phyloP scores from a whole-genome alignment of 2,329 filamentous ascomycete genomes.

The Gremmenia infestans region DNA sequence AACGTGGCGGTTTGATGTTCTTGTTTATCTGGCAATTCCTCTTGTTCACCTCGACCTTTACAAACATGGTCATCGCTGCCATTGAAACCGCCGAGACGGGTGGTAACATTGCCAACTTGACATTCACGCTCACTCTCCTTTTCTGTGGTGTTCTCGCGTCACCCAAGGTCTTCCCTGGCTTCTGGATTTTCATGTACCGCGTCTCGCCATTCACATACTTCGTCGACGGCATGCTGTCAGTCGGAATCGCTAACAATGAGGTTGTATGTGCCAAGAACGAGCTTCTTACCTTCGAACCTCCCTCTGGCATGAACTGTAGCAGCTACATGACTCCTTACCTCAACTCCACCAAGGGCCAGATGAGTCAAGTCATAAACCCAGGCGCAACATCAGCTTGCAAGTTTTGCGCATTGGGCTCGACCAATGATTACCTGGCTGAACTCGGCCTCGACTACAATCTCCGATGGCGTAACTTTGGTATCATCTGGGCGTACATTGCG shows the following conservation, averaged over 20 bases:
- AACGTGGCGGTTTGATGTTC: slow-evolving; percentile 74
- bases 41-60: slow-evolving; percentile 77
- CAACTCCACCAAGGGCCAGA: not conserved
- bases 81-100: slow-evolving; percentile 69
- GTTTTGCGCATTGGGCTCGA: slow-evolving; percentile 47
- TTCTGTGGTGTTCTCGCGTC: slow-evolving; percentile 48
- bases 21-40: slow-evolving; percentile 70
- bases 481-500: slow-evolving; percentile 39
- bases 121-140: slow-evolving; percentile 66
- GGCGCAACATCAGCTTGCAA: slow-evolving; percentile 45
- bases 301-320: slow-evolving; percentile 50
- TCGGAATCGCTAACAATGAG: slow-evolving; percentile 59
- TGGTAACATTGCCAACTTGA: slow-evolving; percentile 68
- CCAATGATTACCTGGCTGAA: slow-evolving; percentile 44
- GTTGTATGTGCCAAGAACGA: slow-evolving; percentile 67
- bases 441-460: slow-evolving; percentile 50
- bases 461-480: slow-evolving; percentile 63
- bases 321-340: slow-evolving; percentile 44
- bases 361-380: slow-evolving; percentile 28
- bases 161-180: slow-evolving; percentile 49
- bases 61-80: slow-evolving; percentile 69
- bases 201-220: slow-evolving; percentile 78
- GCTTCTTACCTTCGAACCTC: slow-evolving; percentile 57
- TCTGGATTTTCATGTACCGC: slow-evolving; percentile 82
- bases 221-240: slow-evolving; percentile 63